Evolutionary conservation across 2,329 filamentous ascomycete species (phyloP), one percentile per base, ranked within the genome.

Genomic region (Penicillium verrucosum): DNA sequence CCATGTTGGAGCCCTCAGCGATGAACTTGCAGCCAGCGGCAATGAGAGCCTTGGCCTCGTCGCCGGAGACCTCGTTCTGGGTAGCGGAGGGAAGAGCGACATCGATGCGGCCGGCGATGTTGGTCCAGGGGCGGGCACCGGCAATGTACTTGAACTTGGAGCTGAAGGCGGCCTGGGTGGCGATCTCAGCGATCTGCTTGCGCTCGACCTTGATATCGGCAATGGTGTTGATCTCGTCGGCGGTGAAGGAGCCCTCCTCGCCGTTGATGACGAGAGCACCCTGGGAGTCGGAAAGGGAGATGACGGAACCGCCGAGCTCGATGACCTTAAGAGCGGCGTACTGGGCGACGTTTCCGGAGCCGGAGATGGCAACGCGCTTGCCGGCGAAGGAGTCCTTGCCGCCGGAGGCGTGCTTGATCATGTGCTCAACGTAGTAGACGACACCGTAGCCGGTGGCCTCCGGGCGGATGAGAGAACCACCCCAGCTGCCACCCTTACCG

Each of bases 1-100:
- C 94, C 94, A 99, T 97, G 86, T 97, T 97, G 79, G 89, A 94
- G 56, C 94, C 94, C 81, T 99, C 94, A 57, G 94, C 94, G 65
- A 97, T 88, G 81, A 91, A 95, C 74, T 88, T 85, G 72, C 83
- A 84, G 65, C 93, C 93, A 58, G 83, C 84, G 48, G 82, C 82
- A 58, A 97, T 85, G 43, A 97, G 85, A 18, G 84, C 86, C 80
- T 90, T 81, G 51, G 92, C 94, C 82, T 99, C 94, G 69, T 94
- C 91, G 73, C 87, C 86, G 72, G 85, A 92, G 71, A 99, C 91
- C 81, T 99, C 94, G 82, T 99, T 99, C 83, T 99, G 92, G 59
- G 94, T 97, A 40, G 94, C 94, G 70, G 85, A 92, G 51, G 94
- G 94, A 56, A 97, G 89, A 34, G 90, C 94, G 64, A 97, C 84